Percentiles rank a stretch among this genome's conserved stretches.
Evolutionary conservation across 371 early-diverging fungal species (phyloP).

Genomic region (Batkoa obscura): DNA sequence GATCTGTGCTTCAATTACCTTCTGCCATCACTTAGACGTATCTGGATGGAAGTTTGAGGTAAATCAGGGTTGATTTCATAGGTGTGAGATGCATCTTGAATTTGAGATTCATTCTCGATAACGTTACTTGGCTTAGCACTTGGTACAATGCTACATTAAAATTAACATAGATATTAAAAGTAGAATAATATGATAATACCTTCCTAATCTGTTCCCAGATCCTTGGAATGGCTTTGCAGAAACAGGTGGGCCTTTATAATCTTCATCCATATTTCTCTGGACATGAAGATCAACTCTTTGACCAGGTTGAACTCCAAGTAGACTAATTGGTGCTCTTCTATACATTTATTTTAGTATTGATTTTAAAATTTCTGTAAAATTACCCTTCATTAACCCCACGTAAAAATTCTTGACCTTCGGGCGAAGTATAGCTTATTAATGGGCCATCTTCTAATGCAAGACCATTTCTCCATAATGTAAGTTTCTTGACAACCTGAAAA

Average conservation of each 20-base stretch:
- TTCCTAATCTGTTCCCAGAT: conserved; percentile 67
- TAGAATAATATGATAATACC: conserved; percentile 10
- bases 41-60: conserved; percentile 56
- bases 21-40: conserved; percentile 81
- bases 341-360: background rate
- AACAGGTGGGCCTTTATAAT: conserved; percentile 68
- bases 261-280: conserved; percentile 59
- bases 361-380: background rate
- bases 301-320: conserved; percentile 73
- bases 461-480: conserved; percentile 92
- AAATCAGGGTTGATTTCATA: conserved; percentile 37
- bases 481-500: conserved; percentile 32
- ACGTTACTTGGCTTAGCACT: conserved; percentile 9
- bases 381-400: conserved; percentile 74
- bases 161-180: background rate
- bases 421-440: conserved; percentile 61
- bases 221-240: conserved; percentile 66
- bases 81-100: conserved; percentile 15
- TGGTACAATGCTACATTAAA: background rate
- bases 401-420: conserved; percentile 64
- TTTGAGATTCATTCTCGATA: no score
- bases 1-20: conserved; percentile 13
- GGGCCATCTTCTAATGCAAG: conserved; percentile 91
- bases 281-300: conserved; percentile 86
- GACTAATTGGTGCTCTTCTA: conserved; percentile 41